These are phyloP conservation scores for Scedosporium dehoogii DNA, from an alignment of 2,329 filamentous ascomycete species.

Conservation along the genomic window DNA sequence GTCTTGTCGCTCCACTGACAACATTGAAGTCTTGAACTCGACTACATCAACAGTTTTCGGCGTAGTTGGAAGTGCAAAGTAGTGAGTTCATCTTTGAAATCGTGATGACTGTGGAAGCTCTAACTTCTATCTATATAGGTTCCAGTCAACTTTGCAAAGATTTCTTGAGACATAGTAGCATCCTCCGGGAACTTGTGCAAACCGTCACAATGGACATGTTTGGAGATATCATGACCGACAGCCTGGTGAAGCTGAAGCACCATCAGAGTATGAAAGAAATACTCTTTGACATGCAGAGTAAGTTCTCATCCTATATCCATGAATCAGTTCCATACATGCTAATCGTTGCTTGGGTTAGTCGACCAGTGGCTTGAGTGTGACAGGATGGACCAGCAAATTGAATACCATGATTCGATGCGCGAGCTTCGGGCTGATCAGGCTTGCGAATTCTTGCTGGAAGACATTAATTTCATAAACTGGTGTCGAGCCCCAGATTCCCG, in stretches of 20 bases:
- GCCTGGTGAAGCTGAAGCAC: constrained; percentile 15
- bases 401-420: constrained; percentile 9
- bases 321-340: background rate
- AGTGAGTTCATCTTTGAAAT: constrained; percentile 12
- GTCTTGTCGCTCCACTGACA: constrained; percentile 11
- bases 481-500: constrained; percentile 7
- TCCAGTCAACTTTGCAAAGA: constrained; percentile 18
- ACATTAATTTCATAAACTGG: constrained; percentile 9
- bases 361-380: background rate
- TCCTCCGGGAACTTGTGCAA: constrained; percentile 16
- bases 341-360: background rate
- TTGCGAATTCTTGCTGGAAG: constrained; percentile 10
- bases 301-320: constrained; percentile 5
- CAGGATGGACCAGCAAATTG: constrained; percentile 3
- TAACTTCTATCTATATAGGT: constrained; percentile 10
- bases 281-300: constrained; percentile 14
- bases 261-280: constrained; percentile 13
- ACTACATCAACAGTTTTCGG: constrained; percentile 15
- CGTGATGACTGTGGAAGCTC: background rate
- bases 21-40: constrained; percentile 16
- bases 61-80: constrained; percentile 16
- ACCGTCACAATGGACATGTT: constrained; percentile 11
- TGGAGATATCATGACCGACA: too few relatives aligned
- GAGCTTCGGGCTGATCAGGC: constrained; percentile 9
- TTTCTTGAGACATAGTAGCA: constrained; percentile 16